A percentile compares a stretch with the other conserved stretches of the same genome.
phyloP scores from a whole-genome alignment of 257 asterid genomes.

The Parsonsia alboflavescens region DNA sequence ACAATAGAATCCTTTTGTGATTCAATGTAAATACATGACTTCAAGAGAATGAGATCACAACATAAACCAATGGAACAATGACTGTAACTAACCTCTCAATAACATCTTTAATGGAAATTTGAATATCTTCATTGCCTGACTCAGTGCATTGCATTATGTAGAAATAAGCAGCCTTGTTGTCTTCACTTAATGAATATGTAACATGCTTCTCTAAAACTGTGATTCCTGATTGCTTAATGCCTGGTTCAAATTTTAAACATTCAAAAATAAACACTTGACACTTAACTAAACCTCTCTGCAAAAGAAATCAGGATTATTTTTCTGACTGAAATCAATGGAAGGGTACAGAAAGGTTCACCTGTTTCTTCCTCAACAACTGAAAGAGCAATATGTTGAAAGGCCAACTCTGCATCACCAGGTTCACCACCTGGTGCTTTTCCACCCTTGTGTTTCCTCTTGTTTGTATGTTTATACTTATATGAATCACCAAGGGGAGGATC shows the following conservation, averaged over 20 bases:
- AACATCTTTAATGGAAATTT: constrained; percentile 37
- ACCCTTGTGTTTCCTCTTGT: constrained; percentile 34
- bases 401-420: constrained; percentile 19
- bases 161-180: constrained; percentile 49
- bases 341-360: constrained; percentile 23
- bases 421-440: constrained; percentile 13
- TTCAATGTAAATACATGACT: background rate
- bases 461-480: constrained; percentile 12
- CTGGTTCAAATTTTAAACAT: constrained; percentile 35
- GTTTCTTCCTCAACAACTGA: constrained; percentile 40
- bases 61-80: background rate
- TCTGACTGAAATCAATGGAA: background rate
- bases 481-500: constrained; percentile 10
- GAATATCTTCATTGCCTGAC: constrained; percentile 22
- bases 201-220: constrained; percentile 51
- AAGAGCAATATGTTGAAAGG: constrained; percentile 40
- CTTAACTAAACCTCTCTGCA: too few species aligned
- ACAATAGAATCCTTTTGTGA: background rate
- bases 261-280: background rate
- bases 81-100: constrained; percentile 47
- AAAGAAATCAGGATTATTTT: background rate
- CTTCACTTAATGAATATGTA: constrained; percentile 53
- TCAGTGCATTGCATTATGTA: constrained; percentile 45
- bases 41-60: background rate
- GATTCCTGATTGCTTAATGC: constrained; percentile 39